Evolutionary conservation across 768 basidiomycete genomes (phyloP), one percentile per base, ranked within the genome.

Genomic region (Roridomyces roridus): DNA sequence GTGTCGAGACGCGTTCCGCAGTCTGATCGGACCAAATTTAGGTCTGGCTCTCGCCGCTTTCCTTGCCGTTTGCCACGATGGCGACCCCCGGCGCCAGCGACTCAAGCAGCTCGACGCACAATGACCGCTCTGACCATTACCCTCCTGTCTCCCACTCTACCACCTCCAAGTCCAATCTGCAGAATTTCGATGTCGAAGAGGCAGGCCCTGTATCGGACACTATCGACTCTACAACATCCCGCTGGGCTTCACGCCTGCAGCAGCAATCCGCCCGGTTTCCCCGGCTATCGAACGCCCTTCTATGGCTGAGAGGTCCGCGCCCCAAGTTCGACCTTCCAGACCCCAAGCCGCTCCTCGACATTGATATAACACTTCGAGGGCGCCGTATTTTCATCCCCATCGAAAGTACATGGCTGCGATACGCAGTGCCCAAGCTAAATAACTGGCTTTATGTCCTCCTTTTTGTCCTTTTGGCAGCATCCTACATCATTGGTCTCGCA

Each of bases 401-500:
- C 29, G 91, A 92, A 66, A 77, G 85, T 12, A 69, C 69, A 1
- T 72, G 85, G 41, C 69, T 85, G 36, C 78, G 78, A 29, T 42
- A 75, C 51, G 89, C 88, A 18, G 79, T 77, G 39, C 77, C 71
- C 4, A 70, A 89, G 51, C 81, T 83, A 6, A 72, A 72, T 21
- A 74, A 79, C 15, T 85, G 80, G 78, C 65, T 91, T 11, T 77
- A 91, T 56, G 60, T 80, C 34, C 34, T 87, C 50, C 75, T 91
- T 15, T 80, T 67, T 24, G 77, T n/a, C n/a, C n/a, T n/a, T n/a
- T n/a, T n/a, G n/a, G n/a, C n/a, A n/a, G n/a, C 74, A 23, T 85
- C 75, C 3, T 94, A 91, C 69, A 86, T 94, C 59, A 77, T 92
- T 46, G 82, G 80, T 26, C 77, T 94, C 23, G 81, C 89, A 0